phyloP scores from a whole-genome alignment of 2,329 filamentous ascomycete species.

The Neopestalotiopsis rosae region DNA sequence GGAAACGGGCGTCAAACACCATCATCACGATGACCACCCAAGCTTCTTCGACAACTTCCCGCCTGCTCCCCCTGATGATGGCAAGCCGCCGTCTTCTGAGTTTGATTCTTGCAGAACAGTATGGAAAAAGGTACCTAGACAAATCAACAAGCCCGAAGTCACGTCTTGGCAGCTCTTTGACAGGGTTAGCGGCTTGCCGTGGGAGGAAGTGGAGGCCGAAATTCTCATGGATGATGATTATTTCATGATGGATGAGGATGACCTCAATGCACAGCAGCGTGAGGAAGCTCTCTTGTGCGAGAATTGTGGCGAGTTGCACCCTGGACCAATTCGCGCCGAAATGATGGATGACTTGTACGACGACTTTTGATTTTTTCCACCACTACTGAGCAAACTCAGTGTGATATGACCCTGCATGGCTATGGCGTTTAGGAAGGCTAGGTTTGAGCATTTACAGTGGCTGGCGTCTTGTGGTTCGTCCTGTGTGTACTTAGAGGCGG shows the following conservation, averaged over 20 bases:
- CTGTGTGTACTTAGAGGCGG: neutral
- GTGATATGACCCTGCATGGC: neutral
- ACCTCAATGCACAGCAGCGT: constrained; percentile 23
- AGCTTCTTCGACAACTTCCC: constrained; percentile 39
- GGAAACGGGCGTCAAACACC: constrained; percentile 27
- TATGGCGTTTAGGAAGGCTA: constrained; percentile 1
- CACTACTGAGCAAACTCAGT: constrained; percentile 24
- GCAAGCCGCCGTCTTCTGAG: constrained; percentile 45
- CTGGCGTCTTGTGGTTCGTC: neutral
- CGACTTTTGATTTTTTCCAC: constrained; percentile 20
- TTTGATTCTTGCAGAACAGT: constrained; percentile 51
- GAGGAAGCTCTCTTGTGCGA: constrained; percentile 31
- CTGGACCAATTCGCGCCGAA: constrained; percentile 33
- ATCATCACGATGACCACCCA: constrained; percentile 35
- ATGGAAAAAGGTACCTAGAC: constrained; percentile 55
- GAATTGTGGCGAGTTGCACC: constrained; percentile 37
- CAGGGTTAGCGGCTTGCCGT: constrained; percentile 35
- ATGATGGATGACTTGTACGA: constrained; percentile 32
- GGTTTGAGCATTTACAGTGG: constrained; percentile 8
- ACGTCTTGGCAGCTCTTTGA: constrained; percentile 57
- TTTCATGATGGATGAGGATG: constrained; percentile 26
- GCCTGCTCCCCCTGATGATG: constrained; percentile 46
- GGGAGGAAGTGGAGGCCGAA: constrained; percentile 36
- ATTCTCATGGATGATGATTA: constrained; percentile 33
- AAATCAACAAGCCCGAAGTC: constrained; percentile 41